phyloP scores from a whole-genome alignment of 192 early-diverging fungal genomes.

The Coemansia sp. region DNA sequence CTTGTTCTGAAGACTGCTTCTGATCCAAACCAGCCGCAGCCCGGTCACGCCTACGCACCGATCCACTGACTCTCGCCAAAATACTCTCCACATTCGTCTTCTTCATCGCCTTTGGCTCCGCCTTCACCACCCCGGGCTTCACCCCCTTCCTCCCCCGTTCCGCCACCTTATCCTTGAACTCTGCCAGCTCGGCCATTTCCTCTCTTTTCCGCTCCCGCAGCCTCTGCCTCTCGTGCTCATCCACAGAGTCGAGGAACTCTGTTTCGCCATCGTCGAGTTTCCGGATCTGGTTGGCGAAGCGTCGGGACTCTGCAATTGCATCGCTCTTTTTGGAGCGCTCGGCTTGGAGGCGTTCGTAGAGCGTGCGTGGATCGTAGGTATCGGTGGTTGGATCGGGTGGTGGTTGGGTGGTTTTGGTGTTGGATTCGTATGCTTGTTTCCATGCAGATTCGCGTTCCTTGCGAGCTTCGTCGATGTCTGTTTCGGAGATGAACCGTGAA shows the following conservation, averaged over 20 bases:
- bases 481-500: conserved; percentile 43
- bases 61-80: background rate
- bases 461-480: conserved; percentile 33
- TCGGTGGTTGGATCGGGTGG: conserved; percentile 12
- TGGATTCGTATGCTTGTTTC: conserved; percentile 32
- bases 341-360: conserved; percentile 73
- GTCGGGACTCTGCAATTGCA: conserved; percentile 56
- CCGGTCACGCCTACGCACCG: background rate
- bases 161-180: conserved; percentile 27
- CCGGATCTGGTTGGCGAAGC: conserved; percentile 57
- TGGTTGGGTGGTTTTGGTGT: background rate
- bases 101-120: background rate
- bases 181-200: conserved; percentile 18
- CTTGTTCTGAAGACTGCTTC: too few relatives aligned
- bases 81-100: background rate
- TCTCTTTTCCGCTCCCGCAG: conserved; percentile 1
- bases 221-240: conserved; percentile 31
- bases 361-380: conserved; percentile 67
- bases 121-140: background rate
- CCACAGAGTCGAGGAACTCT: conserved; percentile 62
- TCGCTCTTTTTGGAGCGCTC: conserved; percentile 65
- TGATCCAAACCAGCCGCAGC: background rate
- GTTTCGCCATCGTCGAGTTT: conserved; percentile 68
- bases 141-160: background rate
- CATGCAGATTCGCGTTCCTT: conserved; percentile 37